phyloP scores from a whole-genome alignment of 148 eudicot genomes.

The Fagopyrum tataricum region DNA sequence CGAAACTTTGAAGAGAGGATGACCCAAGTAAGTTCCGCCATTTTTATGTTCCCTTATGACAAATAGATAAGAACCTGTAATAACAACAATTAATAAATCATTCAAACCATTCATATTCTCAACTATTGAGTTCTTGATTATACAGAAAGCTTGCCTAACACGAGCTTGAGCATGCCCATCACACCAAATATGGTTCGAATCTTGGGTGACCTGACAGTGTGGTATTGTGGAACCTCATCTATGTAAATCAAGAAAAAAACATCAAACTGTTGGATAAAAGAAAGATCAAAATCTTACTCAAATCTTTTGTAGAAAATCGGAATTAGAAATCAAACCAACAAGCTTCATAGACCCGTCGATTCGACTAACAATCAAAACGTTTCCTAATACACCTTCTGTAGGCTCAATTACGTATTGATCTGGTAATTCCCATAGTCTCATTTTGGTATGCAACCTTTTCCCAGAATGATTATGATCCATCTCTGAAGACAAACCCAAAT shows the following conservation, averaged over 20 bases:
- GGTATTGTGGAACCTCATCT: conserved; percentile 81
- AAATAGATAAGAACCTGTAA: conserved; percentile 80
- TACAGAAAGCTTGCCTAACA: conserved; percentile 51
- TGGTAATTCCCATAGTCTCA: conserved; percentile 90
- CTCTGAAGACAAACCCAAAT: conserved; percentile 18
- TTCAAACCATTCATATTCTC: not conserved
- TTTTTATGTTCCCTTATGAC: conserved; percentile 77
- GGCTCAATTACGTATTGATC: conserved; percentile 86
- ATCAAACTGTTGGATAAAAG: not conserved
- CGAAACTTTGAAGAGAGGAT: conserved; percentile 75
- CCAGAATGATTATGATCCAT: conserved; percentile 55
- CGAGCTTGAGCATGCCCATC: conserved; percentile 74
- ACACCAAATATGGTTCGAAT: conserved; percentile 75
- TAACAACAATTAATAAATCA: no score
- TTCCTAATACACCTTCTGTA: conserved; percentile 65
- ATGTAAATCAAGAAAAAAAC: not conserved
- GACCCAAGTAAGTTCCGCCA: conserved; percentile 82
- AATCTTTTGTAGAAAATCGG: no score
- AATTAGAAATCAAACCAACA: conserved; percentile 36
- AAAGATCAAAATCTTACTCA: not conserved
- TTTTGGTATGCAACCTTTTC: conserved; percentile 54
- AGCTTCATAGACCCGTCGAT: conserved; percentile 73
- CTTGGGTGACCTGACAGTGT: conserved; percentile 56
- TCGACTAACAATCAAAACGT: conserved; percentile 62
- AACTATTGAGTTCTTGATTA: no score